Conservation (phyloP, 768 basidiomycete genomes). For the Kwoniella sp. region DNA sequence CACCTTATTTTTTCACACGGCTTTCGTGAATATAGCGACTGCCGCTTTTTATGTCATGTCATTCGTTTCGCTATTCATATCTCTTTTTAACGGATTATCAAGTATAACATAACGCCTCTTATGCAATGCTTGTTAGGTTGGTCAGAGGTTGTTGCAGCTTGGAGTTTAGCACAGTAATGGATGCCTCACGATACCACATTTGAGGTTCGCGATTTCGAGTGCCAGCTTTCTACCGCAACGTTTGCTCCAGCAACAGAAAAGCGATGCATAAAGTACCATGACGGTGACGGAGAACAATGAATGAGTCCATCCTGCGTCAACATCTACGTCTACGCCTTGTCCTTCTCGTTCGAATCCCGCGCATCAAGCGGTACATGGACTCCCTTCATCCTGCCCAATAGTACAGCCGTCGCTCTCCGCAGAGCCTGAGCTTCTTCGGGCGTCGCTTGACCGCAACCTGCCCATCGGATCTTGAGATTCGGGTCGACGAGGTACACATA, state of each 20-base stretch:
- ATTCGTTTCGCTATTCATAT: background rate
- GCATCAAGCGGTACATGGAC: background rate
- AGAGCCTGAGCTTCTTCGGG: slow-evolving; percentile 71
- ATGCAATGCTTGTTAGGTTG: background rate
- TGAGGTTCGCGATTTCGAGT: too few species aligned
- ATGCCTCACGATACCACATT: too few species aligned
- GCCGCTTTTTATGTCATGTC: background rate
- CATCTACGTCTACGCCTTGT: background rate
- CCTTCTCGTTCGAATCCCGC: background rate
- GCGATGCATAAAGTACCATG: too few species aligned
- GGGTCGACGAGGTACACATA: slow-evolving; percentile 90
- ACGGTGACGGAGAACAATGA: too few species aligned
- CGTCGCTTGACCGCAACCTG: slow-evolving; percentile 81
- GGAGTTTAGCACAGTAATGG: too few species aligned
- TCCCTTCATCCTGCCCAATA: slow-evolving; percentile 48
- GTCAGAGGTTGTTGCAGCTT: too few species aligned
- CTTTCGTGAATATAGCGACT: background rate
- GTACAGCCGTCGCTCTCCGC: slow-evolving; percentile 61
- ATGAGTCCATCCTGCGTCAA: background rate
- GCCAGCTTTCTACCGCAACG: too few species aligned
- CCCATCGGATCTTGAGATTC: slow-evolving; percentile 85
- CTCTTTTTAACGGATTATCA: background rate
- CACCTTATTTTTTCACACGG: background rate
- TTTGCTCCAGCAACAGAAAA: too few species aligned
- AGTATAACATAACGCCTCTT: slow-evolving; percentile 3